Percentiles rank a stretch among this genome's conserved stretches.
Evolutionary conservation across 2,329 filamentous ascomycete genomes (phyloP).

Genomic region (Malbranchea cinnamomea): DNA sequence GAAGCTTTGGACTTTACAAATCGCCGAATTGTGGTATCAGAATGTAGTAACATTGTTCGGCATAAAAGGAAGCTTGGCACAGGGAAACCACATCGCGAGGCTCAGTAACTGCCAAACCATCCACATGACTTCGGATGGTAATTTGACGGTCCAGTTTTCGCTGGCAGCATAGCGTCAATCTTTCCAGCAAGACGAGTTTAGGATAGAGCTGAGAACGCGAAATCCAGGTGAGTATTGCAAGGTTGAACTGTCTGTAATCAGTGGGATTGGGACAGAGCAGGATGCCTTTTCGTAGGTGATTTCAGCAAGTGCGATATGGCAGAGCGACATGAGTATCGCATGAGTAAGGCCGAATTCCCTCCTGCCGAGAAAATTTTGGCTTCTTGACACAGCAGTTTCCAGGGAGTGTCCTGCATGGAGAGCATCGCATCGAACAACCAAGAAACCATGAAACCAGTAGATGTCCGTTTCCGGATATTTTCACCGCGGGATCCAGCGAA

Average conservation of each 20-base stretch:
- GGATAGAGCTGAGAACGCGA: slow-evolving; percentile 11
- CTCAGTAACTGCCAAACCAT: slow-evolving; percentile 9
- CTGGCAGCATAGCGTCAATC: slow-evolving; percentile 5
- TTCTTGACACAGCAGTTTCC: slow-evolving; percentile 6
- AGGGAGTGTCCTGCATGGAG: slow-evolving; percentile 6
- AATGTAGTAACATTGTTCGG: slow-evolving; percentile 13
- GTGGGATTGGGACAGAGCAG: slow-evolving; percentile 6
- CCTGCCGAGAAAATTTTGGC: slow-evolving; percentile 5
- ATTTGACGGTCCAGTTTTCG: slow-evolving; percentile 9
- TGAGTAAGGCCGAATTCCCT: neutral
- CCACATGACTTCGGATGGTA: slow-evolving; percentile 8
- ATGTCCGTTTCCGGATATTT: slow-evolving; percentile 7
- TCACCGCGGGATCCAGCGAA: slow-evolving; percentile 10
- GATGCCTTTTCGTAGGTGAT: slow-evolving; percentile 8
- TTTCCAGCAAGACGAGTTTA: slow-evolving; percentile 15
- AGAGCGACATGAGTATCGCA: slow-evolving; percentile 13
- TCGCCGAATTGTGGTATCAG: slow-evolving; percentile 12
- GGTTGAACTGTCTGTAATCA: slow-evolving; percentile 13
- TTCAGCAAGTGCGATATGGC: slow-evolving; percentile 13
- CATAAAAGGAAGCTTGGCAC: slow-evolving; percentile 12
- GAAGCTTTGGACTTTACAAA: slow-evolving; percentile 10
- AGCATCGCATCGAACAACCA: slow-evolving; percentile 7
- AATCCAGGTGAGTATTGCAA: slow-evolving; percentile 15
- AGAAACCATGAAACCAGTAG: slow-evolving; percentile 11
- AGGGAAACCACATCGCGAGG: slow-evolving; percentile 13